A percentile compares a stretch with the other conserved stretches of the same genome.
Conservation (phyloP, 345 rosid species). For the Corymbia maculata region DNA sequence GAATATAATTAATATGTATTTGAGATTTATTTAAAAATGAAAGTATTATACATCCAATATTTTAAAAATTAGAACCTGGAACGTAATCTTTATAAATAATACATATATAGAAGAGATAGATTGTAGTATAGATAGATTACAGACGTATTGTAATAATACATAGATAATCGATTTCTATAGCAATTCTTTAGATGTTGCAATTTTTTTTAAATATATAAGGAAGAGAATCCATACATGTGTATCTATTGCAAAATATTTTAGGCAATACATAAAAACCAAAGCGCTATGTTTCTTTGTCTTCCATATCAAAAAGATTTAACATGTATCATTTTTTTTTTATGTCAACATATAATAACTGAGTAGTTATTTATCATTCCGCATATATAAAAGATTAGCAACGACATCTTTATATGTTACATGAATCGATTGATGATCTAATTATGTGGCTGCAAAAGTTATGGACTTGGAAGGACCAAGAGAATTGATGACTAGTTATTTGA, state of each 20-base stretch:
- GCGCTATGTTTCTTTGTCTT: neutral
- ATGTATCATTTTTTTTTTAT: neutral
- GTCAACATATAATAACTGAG: neutral
- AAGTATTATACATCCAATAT: neutral
- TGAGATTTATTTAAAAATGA: no score
- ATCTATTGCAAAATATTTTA: neutral
- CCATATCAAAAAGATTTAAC: neutral
- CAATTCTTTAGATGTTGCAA: neutral
- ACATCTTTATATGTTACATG: no score
- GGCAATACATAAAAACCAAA: no score
- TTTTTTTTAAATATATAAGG: neutral
- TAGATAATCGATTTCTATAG: neutral
- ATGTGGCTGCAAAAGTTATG: neutral
- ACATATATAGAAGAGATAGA: neutral
- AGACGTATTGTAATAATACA: neutral
- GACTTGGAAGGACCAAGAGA: neutral
- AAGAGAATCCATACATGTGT: neutral
- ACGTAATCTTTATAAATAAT: no score
- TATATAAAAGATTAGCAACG: no score
- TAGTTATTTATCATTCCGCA: no score
- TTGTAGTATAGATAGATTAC: neutral
- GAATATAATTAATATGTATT: no score
- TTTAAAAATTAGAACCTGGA: neutral
- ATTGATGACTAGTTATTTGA: neutral
- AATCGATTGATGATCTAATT: no score